Evolutionary conservation across 2,329 filamentous ascomycete species (phyloP).

Genomic region (Cercospora zeina): DNA sequence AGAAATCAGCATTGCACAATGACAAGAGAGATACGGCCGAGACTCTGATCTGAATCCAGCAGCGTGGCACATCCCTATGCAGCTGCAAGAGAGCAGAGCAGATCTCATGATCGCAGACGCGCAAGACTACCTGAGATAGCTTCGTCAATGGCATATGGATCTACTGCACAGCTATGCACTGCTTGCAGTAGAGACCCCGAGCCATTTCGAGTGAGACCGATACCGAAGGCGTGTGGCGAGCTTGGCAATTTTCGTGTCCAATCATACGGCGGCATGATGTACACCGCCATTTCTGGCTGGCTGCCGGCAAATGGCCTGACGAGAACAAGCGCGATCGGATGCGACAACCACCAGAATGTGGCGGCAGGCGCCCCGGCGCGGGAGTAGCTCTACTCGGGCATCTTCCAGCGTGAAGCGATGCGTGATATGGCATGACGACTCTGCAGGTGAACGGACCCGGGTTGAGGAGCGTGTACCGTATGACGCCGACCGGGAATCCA

Average conservation of each 20-base stretch:
- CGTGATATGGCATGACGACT: not conserved
- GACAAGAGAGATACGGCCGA: not conserved
- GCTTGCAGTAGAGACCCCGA: conserved; percentile 3
- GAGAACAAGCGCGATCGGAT: not conserved
- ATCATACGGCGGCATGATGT: not conserved
- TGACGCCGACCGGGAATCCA: conserved; percentile 8
- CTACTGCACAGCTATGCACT: conserved; percentile 4
- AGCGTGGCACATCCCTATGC: not conserved
- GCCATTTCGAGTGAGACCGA: not conserved
- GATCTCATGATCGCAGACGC: not conserved
- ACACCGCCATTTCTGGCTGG: conserved; percentile 13
- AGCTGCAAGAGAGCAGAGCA: not conserved
- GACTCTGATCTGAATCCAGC: not conserved
- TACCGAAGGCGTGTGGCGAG: not conserved
- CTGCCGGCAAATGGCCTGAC: not conserved
- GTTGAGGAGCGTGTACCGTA: not conserved
- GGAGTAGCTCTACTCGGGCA: not conserved
- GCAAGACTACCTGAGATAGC: not conserved
- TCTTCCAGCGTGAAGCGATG: not conserved
- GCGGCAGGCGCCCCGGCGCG: not conserved
- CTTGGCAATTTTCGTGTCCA: not conserved
- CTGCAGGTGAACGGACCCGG: not conserved
- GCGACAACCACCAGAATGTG: not conserved
- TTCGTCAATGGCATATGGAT: not conserved
- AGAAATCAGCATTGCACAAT: not conserved